Evolutionary conservation across 352 stramenopile species (phyloP).

Genomic region (Phytophthora lateralis): DNA sequence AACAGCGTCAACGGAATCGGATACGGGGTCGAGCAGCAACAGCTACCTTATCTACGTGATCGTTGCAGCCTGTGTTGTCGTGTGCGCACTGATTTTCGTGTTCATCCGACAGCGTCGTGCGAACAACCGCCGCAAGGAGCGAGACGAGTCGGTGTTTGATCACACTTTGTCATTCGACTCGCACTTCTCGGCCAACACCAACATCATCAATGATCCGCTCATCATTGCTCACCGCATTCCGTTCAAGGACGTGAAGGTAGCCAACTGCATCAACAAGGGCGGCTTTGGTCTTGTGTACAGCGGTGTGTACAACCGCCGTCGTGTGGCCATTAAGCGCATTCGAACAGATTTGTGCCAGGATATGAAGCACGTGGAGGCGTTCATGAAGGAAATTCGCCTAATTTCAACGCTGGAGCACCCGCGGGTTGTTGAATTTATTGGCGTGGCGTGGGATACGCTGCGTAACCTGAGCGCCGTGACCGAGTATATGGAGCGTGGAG

Average conservation of each 20-base stretch:
- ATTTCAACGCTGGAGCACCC: constrained; percentile 63
- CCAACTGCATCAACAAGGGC: constrained; percentile 66
- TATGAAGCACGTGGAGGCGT: constrained; percentile 63
- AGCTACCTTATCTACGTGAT: constrained; percentile 52
- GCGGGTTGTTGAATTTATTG: constrained; percentile 72
- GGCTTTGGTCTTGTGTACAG: constrained; percentile 70
- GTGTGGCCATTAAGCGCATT: constrained; percentile 74
- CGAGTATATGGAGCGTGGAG: constrained; percentile 77
- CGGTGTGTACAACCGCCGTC: constrained; percentile 61
- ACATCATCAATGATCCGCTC: constrained; percentile 66
- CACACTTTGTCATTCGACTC: constrained; percentile 67
- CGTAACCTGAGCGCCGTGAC: constrained; percentile 62
- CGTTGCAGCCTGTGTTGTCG: constrained; percentile 45
- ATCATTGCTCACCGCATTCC: constrained; percentile 67
- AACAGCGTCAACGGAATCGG: constrained; percentile 23
- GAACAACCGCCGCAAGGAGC: constrained; percentile 42
- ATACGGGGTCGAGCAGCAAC: constrained; percentile 39
- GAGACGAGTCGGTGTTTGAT: constrained; percentile 50
- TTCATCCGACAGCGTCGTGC: constrained; percentile 47
- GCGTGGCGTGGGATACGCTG: constrained; percentile 66
- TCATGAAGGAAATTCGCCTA: constrained; percentile 73
- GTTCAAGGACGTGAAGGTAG: constrained; percentile 64
- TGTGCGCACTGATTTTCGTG: constrained; percentile 56
- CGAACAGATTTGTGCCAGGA: constrained; percentile 50
- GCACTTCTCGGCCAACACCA: constrained; percentile 54